Evolutionary conservation across 345 rosid species (phyloP).

Genomic region (Carallia pectinifolia): DNA sequence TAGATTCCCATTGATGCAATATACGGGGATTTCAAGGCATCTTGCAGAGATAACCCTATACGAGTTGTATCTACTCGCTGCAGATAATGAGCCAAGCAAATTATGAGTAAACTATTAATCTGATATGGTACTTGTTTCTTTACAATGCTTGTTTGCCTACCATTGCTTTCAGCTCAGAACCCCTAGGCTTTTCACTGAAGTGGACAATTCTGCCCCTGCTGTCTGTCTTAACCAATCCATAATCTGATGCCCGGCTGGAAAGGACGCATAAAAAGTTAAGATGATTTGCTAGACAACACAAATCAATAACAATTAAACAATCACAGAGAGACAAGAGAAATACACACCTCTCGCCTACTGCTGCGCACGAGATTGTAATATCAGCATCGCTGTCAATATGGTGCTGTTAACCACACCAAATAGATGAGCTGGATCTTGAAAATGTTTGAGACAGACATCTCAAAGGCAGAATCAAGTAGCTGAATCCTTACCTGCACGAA

Average conservation of each 20-base stretch:
- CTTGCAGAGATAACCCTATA: conserved; percentile 65
- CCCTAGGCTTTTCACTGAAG: conserved; percentile 85
- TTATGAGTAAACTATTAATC: background rate
- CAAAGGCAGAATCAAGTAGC: background rate
- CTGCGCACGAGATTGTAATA: conserved; percentile 77
- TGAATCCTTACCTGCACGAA: conserved; percentile 59
- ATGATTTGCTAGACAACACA: conserved; percentile 1
- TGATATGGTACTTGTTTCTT: no score
- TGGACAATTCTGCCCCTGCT: conserved; percentile 61
- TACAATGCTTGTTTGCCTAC: conserved; percentile 33
- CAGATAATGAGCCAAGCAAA: conserved; percentile 18
- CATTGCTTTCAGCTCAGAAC: conserved; percentile 73
- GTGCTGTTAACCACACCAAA: conserved; percentile 48
- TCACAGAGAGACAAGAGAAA: conserved; percentile 1
- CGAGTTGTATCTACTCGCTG: conserved; percentile 72
- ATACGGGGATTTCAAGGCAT: conserved; percentile 61
- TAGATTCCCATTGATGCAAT: conserved; percentile 97
- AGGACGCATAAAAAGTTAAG: conserved; percentile 13
- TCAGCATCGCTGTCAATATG: conserved; percentile 76
- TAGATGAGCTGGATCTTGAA: conserved; percentile 7
- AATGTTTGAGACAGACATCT: background rate
- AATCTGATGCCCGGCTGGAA: conserved; percentile 87
- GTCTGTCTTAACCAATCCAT: conserved; percentile 81
- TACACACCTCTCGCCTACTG: conserved; percentile 67
- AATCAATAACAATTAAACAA: background rate